Evolutionary conservation across 306 rosid genomes (phyloP).

Genomic region (Spatholobus suberectus): DNA sequence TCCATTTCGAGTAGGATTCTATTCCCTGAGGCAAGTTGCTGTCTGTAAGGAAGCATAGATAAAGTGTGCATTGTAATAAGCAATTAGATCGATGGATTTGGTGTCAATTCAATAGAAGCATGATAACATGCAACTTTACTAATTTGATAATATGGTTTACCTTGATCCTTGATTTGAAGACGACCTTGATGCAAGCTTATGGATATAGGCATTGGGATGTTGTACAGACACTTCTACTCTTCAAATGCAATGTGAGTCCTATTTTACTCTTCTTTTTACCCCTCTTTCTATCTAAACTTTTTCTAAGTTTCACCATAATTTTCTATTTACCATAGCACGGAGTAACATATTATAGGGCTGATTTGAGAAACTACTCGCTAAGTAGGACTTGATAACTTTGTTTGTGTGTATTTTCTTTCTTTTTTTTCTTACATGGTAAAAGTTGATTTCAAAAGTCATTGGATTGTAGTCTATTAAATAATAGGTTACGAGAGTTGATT

Average conservation of each 20-base stretch:
- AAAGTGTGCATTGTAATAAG: conserved; percentile 17
- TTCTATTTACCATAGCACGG: background rate
- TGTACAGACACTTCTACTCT: conserved; percentile 81
- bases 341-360: background rate
- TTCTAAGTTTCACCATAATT: background rate
- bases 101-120: conserved; percentile 24
- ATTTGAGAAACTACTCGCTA: conserved; percentile 1
- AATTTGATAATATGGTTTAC: conserved; percentile 35
- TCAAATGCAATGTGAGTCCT: conserved; percentile 82
- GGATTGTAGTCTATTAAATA: background rate
- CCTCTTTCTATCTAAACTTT: background rate
- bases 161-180: conserved; percentile 68
- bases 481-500: conserved; percentile 92
- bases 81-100: conserved; percentile 35
- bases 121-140: conserved; percentile 3
- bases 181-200: conserved; percentile 99
- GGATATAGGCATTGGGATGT: conserved; percentile 98
- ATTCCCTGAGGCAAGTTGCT: no score
- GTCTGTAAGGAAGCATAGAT: background rate
- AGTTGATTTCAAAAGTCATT: conserved; percentile 25
- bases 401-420: background rate
- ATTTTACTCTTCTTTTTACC: background rate
- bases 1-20: background rate
- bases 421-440: conserved; percentile 16
- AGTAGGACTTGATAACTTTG: conserved; percentile 10